Percentiles rank a stretch among this genome's conserved stretches.
These are phyloP conservation scores for Phialocephala subalpina DNA, from an alignment of 2,329 filamentous ascomycete species.

Conservation along the genomic window DNA sequence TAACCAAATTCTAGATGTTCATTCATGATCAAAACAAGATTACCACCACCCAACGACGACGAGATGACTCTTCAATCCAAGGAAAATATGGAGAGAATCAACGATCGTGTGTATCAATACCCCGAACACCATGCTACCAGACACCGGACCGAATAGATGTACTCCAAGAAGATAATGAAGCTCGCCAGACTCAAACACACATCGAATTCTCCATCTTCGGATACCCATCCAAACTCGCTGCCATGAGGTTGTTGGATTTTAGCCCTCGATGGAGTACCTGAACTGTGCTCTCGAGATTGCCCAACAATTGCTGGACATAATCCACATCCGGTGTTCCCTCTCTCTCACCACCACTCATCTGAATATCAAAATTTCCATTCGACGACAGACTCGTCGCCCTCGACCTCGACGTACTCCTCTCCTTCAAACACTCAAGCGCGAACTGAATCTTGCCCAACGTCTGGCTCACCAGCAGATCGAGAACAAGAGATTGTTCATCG, in stretches of 20 bases:
- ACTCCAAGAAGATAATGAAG: neutral
- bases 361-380: neutral
- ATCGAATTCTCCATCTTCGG: neutral
- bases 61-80: neutral
- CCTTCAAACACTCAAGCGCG: slow-evolving; percentile 4
- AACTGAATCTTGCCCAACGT: slow-evolving; percentile 6
- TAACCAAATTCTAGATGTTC: neutral
- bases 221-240: neutral
- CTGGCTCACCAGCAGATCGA: neutral
- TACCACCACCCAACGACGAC: neutral
- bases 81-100: neutral
- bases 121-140: slow-evolving; percentile 1
- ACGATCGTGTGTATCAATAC: neutral
- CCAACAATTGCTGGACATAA: slow-evolving; percentile 5
- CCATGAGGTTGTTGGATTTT: neutral
- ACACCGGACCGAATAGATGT: neutral
- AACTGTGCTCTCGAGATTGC: neutral
- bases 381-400: neutral
- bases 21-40: neutral
- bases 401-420: neutral
- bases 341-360: neutral
- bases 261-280: neutral
- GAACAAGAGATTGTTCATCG: neutral
- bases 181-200: neutral
- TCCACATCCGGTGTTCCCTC: neutral